Conservation (phyloP, 148 eudicot genomes). For the Pharnaceum exiguum region DNA sequence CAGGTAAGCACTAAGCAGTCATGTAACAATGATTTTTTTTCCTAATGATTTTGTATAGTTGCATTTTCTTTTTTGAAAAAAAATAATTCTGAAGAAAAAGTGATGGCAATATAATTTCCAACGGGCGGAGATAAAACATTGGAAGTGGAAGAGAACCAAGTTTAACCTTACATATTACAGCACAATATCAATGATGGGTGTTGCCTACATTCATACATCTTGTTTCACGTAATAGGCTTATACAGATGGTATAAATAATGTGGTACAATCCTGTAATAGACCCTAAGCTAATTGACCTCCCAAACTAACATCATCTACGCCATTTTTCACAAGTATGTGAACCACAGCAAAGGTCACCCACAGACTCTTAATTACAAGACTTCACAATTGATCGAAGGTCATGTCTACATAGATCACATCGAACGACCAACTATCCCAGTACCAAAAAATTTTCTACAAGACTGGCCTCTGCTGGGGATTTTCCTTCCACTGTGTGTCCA, state of each 20-base stretch:
- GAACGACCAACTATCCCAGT: neutral
- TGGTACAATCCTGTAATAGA: constrained; percentile 4
- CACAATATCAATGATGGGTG: constrained; percentile 5
- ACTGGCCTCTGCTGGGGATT: neutral
- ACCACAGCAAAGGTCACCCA: neutral
- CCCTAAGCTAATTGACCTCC: constrained; percentile 14
- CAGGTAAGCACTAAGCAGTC: too few relatives aligned
- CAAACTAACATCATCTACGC: constrained; percentile 16
- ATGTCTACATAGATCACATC: neutral
- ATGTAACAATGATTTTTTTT: too few relatives aligned
- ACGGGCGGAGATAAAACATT: too few relatives aligned
- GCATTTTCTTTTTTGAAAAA: too few relatives aligned
- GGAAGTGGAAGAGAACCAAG: too few relatives aligned
- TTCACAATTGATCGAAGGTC: neutral
- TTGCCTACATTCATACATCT: neutral
- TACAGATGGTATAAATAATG: constrained; percentile 17
- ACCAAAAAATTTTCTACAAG: constrained; percentile 8
- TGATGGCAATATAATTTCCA: too few relatives aligned
- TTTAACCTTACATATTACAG: neutral
- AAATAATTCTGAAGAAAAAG: too few relatives aligned
- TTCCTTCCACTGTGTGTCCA: constrained; percentile 6
- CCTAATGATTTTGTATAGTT: too few relatives aligned
- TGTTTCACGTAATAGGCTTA: neutral
- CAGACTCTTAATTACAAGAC: constrained; percentile 6
- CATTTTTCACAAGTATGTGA: constrained; percentile 13